A percentile compares a stretch with the other conserved stretches of the same genome.
Evolutionary conservation across 202 grass and related monocot species (phyloP).

Genomic region (Digitaria exilis): DNA sequence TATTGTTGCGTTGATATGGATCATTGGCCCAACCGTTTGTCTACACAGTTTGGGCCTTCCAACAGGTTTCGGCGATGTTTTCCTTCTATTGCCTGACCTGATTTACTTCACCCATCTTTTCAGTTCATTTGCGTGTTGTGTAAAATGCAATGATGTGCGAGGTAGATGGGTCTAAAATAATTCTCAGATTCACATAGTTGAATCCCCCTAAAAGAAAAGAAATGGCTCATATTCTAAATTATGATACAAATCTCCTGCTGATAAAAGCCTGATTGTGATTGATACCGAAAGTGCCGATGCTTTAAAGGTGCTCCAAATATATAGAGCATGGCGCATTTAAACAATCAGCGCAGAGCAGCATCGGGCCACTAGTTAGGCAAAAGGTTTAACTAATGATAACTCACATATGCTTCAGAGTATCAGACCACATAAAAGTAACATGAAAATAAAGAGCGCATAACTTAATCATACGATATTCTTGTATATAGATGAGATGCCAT

Average conservation of each 20-base stretch:
- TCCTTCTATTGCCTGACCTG: too few relatives aligned
- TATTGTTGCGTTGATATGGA: neutral
- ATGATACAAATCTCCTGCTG: neutral
- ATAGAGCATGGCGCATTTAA: neutral
- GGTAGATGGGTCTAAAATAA: neutral
- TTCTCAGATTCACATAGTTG: neutral
- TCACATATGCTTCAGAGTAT: constrained; percentile 8
- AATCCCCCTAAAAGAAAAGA: neutral
- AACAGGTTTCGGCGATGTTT: neutral
- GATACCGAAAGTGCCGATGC: constrained; percentile 26
- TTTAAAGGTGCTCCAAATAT: neutral
- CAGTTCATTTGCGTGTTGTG: too few relatives aligned
- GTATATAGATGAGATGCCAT: constrained; percentile 26
- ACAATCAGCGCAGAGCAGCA: neutral
- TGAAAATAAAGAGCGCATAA: neutral
- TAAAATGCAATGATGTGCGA: neutral
- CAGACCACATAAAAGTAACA: constrained; percentile 8
- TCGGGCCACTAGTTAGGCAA: neutral
- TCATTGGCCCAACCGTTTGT: neutral
- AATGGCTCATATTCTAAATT: too few relatives aligned
- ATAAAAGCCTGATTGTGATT: neutral
- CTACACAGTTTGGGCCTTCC: neutral
- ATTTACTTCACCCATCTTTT: neutral
- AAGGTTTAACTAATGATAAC: neutral
- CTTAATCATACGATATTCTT: neutral